A percentile compares a stretch with the other conserved stretches of the same genome.
phyloP scores from a whole-genome alignment of 2,329 filamentous ascomycete genomes.

The Penicillium sp. region DNA sequence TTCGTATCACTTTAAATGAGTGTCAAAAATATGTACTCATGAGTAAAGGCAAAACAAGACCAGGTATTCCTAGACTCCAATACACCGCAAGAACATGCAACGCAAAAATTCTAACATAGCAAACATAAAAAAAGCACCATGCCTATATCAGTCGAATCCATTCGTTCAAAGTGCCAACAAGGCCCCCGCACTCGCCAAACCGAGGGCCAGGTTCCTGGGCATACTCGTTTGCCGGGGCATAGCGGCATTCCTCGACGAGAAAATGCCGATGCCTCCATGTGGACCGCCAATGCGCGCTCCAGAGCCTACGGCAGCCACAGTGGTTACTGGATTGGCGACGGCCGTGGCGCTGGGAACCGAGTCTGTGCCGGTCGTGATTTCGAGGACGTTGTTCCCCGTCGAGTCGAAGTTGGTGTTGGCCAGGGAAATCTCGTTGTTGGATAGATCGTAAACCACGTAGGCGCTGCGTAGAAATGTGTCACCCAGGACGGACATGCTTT shows the following conservation, averaged over 20 bases:
- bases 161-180: conserved; percentile 25
- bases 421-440: conserved; percentile 65
- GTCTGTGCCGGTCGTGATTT: conserved; percentile 58
- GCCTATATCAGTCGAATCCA: neutral
- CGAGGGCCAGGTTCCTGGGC: conserved; percentile 27
- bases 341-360: conserved; percentile 60
- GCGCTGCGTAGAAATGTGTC: conserved; percentile 68
- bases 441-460: conserved; percentile 68
- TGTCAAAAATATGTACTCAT: neutral
- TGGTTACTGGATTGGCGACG: conserved; percentile 59
- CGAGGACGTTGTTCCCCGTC: conserved; percentile 56
- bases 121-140: conserved; percentile 7
- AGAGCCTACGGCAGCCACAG: conserved; percentile 49
- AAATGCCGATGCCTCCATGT: conserved; percentile 23
- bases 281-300: conserved; percentile 51
- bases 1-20: conserved; percentile 11
- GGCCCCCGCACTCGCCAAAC: conserved; percentile 34
- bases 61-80: conserved; percentile 21
- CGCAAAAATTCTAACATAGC: conserved; percentile 2
- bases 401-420: conserved; percentile 68
- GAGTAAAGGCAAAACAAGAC: conserved; percentile 9
- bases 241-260: conserved; percentile 29
- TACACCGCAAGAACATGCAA: conserved; percentile 23
- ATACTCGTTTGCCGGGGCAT: conserved; percentile 22
- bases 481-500: conserved; percentile 59